phyloP scores from a whole-genome alignment of 192 early-diverging fungal genomes.

The Mortierella antarctica region DNA sequence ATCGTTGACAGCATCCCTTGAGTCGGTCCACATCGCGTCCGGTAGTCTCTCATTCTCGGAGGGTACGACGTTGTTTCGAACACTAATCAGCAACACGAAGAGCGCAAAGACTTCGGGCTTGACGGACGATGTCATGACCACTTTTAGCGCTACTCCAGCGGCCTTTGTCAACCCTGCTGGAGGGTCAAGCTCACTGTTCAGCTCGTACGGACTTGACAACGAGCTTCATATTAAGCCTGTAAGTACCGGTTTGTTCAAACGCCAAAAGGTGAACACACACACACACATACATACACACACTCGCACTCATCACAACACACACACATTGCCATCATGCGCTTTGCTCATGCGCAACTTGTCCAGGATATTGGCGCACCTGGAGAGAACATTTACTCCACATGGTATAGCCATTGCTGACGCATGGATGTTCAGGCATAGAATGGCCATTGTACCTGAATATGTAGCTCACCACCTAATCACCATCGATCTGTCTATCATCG shows the following conservation, averaged over 20 bases:
- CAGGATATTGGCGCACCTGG: conserved; percentile 41
- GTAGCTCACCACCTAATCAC: background rate
- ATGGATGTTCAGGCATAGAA: background rate
- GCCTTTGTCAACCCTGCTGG: conserved; percentile 59
- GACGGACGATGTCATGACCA: background rate
- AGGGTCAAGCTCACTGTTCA: conserved; percentile 73
- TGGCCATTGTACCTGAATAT: background rate
- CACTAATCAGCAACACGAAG: conserved; percentile 38
- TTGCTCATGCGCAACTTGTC: background rate
- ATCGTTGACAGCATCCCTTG: background rate
- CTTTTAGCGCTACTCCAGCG: conserved; percentile 12
- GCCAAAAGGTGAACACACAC: too few species aligned
- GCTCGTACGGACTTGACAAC: conserved; percentile 70
- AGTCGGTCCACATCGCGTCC: conserved; percentile 55
- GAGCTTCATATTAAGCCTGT: conserved; percentile 36
- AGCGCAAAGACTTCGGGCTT: conserved; percentile 39
- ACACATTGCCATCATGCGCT: background rate
- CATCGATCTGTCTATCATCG: too few species aligned
- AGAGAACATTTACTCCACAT: conserved; percentile 41
- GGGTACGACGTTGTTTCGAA: conserved; percentile 52
- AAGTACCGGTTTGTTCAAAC: background rate
- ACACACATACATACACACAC: too few species aligned
- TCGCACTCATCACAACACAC: background rate
- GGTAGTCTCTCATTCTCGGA: conserved; percentile 59
- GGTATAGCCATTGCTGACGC: background rate